Base-by-base conservation (phyloP, 345 rosid species). In the Adansonia digitata region DNA sequence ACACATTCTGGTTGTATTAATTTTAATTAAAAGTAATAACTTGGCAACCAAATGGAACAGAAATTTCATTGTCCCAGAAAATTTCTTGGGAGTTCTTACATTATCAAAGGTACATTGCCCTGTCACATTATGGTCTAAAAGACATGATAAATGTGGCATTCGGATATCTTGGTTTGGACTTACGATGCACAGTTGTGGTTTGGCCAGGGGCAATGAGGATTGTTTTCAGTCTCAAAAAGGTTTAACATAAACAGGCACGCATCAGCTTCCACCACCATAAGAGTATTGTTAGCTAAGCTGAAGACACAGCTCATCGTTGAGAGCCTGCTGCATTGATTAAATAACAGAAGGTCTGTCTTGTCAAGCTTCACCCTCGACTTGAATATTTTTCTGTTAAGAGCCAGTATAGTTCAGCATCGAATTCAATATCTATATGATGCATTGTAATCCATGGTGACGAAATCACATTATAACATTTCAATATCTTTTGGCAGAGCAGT, bases 401-500 rank as follows among this genome's bases (percentile, higher is more conserved):
- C 53, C 27, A 45, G 34, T 14, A 26, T n/a, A n/a, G 53, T 24
- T 45, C 22, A 46, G 35, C 2, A 27, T 57, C 27, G 37, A 57
- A 24, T 10, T 56, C 24, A 56, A 56, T 56, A 26, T 56, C 34
- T 4, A 24, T 11, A 24, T 3, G 37, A 57, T 26, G 20, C 1
- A 57, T 57, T 35, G 26, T 27, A 59, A 27, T 3, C 64, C 64
- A 29, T 29, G 64, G 39, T 6, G 20, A 29, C 20, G 39, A 15
- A n/a, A 14, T 59, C 64, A 59, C 4, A 59, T 14, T 29, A 13
- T 26, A 29, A 27, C 35, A 59, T 13, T 27, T 59, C n/a, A 59
- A 13, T 37, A 89, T 92, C 34, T 93, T 74, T 90, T 86, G 24
- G 89, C 81, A 1, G 97, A 90, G 80, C 98, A 93, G 73, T 93